Base-by-base conservation (phyloP, 805 yeast species). In the Metschnikowia orientalis region DNA sequence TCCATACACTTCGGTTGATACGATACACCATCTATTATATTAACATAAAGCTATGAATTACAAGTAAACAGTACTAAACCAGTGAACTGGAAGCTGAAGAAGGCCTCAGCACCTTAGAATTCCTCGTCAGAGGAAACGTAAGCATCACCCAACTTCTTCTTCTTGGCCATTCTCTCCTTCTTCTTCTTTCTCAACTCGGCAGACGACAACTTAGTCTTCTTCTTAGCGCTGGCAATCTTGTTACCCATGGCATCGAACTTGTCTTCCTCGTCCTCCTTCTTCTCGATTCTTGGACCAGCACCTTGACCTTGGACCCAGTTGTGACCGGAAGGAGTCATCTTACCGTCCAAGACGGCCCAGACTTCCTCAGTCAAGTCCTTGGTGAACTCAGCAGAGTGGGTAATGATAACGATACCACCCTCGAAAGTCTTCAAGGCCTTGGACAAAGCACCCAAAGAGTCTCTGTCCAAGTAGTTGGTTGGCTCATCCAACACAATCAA, bases 241-340 rank as follows among this genome's bases (percentile, higher is more conserved):
- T 92, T 92, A 79, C 99, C 99, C 94, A 92, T 87, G 61, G 97
- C 99, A 75, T 92, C 99, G 76, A 92, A 90, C 75, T 89, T 86
- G 69, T 90, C 97, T 68, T 83, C 98, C 11, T 44, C 51, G 42
- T 77, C 97, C 43, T 84, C 95, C 79, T 90, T 89, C 87, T 89
- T 82, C 68, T 85, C 92, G 46, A 92, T 71, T 83, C 99, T 89
- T 74, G 99, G 98, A 77, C 99, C 99, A 65, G 96, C 57, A 77
- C 99, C 99, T 79, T 92, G 99, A 73, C 99, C 99, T 59, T 85
- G 79, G 59, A 92, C 99, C 99, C 99, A 92, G 84, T 92, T 94
- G 78, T 92, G 98, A 70, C 99, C 99, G 56, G 99, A 92, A 71
- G 98, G 98, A 63, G 95, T 85, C 99, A 92, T 92, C 56, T 56